These are phyloP conservation scores for Sordariomycetes sp. DNA, from an alignment of 2,329 filamentous ascomycete species.

Conservation along the genomic window DNA sequence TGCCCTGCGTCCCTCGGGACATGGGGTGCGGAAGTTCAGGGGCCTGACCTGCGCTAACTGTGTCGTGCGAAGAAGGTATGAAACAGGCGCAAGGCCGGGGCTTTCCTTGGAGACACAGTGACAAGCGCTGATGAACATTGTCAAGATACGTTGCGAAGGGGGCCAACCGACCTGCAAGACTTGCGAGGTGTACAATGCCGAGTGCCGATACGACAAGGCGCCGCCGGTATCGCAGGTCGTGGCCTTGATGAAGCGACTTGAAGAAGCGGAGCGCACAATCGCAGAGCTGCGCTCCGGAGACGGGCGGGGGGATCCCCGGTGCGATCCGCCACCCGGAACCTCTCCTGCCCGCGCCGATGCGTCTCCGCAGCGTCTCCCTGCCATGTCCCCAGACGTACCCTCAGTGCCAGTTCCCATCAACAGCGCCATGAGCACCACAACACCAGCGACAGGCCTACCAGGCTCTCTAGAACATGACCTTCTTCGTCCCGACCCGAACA, in stretches of 20 bases:
- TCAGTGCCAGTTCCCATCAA: not conserved
- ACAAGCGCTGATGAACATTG: not conserved
- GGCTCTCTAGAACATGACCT: not conserved
- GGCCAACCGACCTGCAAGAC: slow-evolving; percentile 15
- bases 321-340: not conserved
- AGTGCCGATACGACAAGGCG: slow-evolving; percentile 17
- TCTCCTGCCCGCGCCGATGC: not conserved
- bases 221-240: slow-evolving; percentile 17
- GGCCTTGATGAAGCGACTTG: slow-evolving; percentile 14
- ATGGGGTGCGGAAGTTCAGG: not conserved
- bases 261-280: slow-evolving; percentile 12
- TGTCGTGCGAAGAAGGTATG: slow-evolving; percentile 10
- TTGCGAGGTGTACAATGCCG: slow-evolving; percentile 15
- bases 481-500: not conserved
- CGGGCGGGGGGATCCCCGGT: not conserved
- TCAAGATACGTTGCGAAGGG: slow-evolving; percentile 14
- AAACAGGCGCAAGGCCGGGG: not conserved
- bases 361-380: not conserved
- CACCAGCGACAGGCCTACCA: not conserved
- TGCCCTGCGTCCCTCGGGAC: not conserved
- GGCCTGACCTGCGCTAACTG: slow-evolving; percentile 13
- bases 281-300: slow-evolving; percentile 6
- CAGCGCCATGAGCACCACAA: not conserved
- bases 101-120: not conserved
- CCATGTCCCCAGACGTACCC: not conserved